These are phyloP conservation scores for Aethionema arabicum DNA, from an alignment of 345 rosid genomes.

Conservation along the genomic window DNA sequence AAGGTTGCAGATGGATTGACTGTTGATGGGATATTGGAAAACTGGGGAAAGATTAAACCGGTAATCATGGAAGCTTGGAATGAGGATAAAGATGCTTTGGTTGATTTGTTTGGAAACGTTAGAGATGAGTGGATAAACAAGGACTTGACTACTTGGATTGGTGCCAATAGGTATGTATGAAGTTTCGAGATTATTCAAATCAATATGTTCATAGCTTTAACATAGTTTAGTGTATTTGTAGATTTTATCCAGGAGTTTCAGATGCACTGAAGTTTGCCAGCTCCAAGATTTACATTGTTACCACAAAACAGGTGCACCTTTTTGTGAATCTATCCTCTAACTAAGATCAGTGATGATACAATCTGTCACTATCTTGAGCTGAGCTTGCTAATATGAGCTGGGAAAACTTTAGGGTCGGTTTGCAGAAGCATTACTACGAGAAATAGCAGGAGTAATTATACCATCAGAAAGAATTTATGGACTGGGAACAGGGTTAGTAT, in stretches of 20 bases:
- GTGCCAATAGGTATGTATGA: conserved; percentile 77
- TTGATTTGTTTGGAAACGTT: conserved; percentile 81
- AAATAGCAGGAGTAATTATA: conserved; percentile 72
- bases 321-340: not conserved
- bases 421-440: conserved; percentile 69
- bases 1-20: conserved; percentile 79
- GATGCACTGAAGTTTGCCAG: conserved; percentile 84
- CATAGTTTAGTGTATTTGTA: conserved; percentile 31
- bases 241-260: conserved; percentile 88
- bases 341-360: not conserved
- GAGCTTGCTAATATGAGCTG: not conserved
- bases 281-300: conserved; percentile 73
- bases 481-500: conserved; percentile 83
- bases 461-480: conserved; percentile 76
- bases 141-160: conserved; percentile 78
- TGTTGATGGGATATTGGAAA: conserved; percentile 65
- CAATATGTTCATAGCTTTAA: conserved; percentile 13
- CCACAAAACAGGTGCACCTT: conserved; percentile 72
- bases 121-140: conserved; percentile 87
- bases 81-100: conserved; percentile 61
- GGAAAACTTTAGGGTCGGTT: conserved; percentile 58
- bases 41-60: conserved; percentile 76
- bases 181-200: not conserved
- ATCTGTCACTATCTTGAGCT: conserved; percentile 3
- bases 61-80: conserved; percentile 80